Conservation (phyloP, 2,329 filamentous ascomycete genomes). For the Ilyonectria destructans region DNA sequence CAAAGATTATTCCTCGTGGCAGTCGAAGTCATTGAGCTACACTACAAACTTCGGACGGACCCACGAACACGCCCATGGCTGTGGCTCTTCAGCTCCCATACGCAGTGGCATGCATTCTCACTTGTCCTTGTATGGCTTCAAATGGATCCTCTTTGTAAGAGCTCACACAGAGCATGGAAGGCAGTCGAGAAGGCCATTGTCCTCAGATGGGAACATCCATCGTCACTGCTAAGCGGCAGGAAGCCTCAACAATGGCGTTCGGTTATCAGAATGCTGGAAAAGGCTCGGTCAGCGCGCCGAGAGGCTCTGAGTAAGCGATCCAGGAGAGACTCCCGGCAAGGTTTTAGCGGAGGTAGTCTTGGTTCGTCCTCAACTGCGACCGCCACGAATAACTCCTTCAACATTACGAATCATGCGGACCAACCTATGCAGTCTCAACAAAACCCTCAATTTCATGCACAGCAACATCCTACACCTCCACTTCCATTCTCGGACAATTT, state of each 20-base stretch:
- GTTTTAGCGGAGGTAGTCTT: not conserved
- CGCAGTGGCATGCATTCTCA: conserved; percentile 28
- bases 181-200: conserved; percentile 24
- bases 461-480: not conserved
- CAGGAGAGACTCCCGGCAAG: conserved; percentile 15
- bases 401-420: not conserved
- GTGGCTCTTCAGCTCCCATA: conserved; percentile 31
- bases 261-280: conserved; percentile 21
- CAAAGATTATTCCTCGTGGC: conserved; percentile 22
- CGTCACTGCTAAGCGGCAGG: conserved; percentile 13
- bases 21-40: conserved; percentile 26
- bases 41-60: conserved; percentile 29
- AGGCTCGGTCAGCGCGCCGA: conserved; percentile 19
- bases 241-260: conserved; percentile 27
- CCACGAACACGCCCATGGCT: conserved; percentile 19
- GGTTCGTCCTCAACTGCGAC: not conserved
- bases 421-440: not conserved
- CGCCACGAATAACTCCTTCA: not conserved
- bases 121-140: conserved; percentile 30
- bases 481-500: not conserved
- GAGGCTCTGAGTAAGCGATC: conserved; percentile 18
- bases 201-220: conserved; percentile 23
- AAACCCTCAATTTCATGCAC: not conserved
- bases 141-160: conserved; percentile 14
- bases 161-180: conserved; percentile 22